These are phyloP conservation scores for Chrysanthemum lavandulifolium DNA, from an alignment of 129 eudicot genomes.

Conservation along the genomic window DNA sequence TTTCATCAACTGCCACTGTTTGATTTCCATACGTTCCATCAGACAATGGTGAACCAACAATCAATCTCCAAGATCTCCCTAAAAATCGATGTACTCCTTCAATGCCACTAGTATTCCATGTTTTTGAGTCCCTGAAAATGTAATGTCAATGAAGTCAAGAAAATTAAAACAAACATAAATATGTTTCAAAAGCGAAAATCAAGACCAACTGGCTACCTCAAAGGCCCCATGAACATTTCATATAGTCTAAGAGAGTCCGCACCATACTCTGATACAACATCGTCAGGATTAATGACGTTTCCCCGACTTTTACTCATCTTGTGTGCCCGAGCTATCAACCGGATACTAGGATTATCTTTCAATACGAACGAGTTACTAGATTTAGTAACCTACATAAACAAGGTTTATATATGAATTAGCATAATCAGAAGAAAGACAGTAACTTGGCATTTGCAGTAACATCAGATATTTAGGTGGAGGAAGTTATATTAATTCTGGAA, in stretches of 20 bases:
- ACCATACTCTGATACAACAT: conserved; percentile 85
- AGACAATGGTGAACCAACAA: conserved; percentile 74
- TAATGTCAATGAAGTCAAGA: conserved; percentile 9
- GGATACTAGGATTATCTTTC: conserved; percentile 70
- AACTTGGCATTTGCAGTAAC: background rate
- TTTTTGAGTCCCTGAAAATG: conserved; percentile 78
- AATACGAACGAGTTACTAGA: conserved; percentile 79
- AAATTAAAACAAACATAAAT: conserved; percentile 15
- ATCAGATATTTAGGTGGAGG: background rate
- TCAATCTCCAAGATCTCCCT: conserved; percentile 88
- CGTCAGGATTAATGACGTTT: conserved; percentile 94
- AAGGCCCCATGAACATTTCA: conserved; percentile 99
- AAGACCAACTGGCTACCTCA: conserved; percentile 48
- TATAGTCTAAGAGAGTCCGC: conserved; percentile 96
- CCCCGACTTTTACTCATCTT: conserved; percentile 99
- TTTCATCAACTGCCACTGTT: conserved; percentile 60
- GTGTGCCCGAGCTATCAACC: conserved; percentile 81
- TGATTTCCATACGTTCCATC: conserved; percentile 71
- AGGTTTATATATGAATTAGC: background rate
- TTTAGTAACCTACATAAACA: conserved; percentile 54
- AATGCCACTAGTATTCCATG: conserved; percentile 97
- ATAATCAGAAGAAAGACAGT: background rate
- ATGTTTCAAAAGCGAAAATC: background rate
- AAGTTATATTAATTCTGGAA: background rate
- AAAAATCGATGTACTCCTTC: conserved; percentile 98